Percentiles rank a stretch among this genome's conserved stretches.
phyloP scores from a whole-genome alignment of 75 land plant species.

The Chamaecyparis obtusa region DNA sequence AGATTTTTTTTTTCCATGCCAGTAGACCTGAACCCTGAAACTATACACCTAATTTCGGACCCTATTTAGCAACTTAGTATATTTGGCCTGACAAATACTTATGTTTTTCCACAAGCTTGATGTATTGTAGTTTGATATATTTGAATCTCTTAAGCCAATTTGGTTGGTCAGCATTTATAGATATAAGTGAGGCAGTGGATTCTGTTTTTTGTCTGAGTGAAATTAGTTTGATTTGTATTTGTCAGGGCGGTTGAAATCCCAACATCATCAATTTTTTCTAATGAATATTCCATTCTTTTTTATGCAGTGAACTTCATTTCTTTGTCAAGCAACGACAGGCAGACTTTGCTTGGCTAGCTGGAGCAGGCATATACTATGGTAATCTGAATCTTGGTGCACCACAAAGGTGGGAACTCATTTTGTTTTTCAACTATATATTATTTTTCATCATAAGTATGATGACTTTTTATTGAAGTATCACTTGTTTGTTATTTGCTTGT shows the following conservation, averaged over 20 bases:
- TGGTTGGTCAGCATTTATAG: not conserved
- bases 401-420: constrained; percentile 50
- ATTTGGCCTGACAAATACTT: not conserved
- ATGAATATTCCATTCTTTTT: not conserved
- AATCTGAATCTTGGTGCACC: constrained; percentile 76
- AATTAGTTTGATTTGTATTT: not conserved
- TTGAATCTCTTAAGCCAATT: not conserved
- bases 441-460: not conserved
- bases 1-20: too few species aligned
- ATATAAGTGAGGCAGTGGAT: not conserved
- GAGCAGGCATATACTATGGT: constrained; percentile 95
- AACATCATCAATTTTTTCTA: not conserved
- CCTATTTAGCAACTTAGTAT: not conserved
- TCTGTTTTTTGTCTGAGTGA: not conserved
- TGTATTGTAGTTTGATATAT: not conserved
- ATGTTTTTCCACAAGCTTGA: not conserved
- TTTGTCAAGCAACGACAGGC: constrained; percentile 92
- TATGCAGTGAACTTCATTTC: constrained; percentile 90
- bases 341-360: constrained; percentile 98
- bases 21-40: too few species aligned
- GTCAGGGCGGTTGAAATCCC: not conserved
- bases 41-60: too few species aligned
- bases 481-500: not conserved
- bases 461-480: not conserved
- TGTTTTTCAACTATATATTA: not conserved